Evolutionary conservation across 768 basidiomycete genomes (phyloP), one percentile per base, ranked within the genome.

Genomic region (Tricholoma furcatifolium): DNA sequence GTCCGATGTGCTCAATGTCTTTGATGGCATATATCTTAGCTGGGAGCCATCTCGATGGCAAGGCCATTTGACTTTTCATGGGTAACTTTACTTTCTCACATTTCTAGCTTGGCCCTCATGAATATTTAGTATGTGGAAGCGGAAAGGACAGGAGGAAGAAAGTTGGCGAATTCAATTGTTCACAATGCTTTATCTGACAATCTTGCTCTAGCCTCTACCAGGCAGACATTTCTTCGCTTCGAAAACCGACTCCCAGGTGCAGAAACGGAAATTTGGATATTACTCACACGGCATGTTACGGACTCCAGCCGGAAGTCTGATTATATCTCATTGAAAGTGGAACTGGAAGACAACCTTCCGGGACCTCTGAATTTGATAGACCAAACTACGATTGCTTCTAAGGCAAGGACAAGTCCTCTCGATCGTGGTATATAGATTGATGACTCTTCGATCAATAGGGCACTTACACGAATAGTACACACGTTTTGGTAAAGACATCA

Each of bases 1-100:
- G 94, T 80, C 87, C 14, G 82, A 85, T 35, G 77, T 88, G 9
- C 78, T 93, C 40, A 73, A 80, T 6, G 69, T 80, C 0, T 98
- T 98, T 57, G 85, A 91, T 32, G 82, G 88, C 2, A 67, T 96
- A 35, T 93, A 93, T 67, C 65, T 90, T 32, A 96, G 88, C 63
- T 98, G 96, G 96, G 78, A 93, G 65, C 91, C 93, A 0, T 58
- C 44, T 0, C 71, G 81, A 2, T 88, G 91, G 70, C 57, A 71
- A 2, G 67, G 75, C 24, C 55, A 57, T 2, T 58, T 82, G 21
- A 70, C 60, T 14, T 81, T 91, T 55, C 92, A 96, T 54, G 87
- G 88, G 93, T 89, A 51, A 43, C 79, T 65, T 15, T 9, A 12
- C 9, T 36, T 11, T n/a, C 18, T 11, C 14, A 21, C 34, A 3